Conservation (phyloP, 495 filamentous ascomycete species). For the Penicillium pulvis region DNA sequence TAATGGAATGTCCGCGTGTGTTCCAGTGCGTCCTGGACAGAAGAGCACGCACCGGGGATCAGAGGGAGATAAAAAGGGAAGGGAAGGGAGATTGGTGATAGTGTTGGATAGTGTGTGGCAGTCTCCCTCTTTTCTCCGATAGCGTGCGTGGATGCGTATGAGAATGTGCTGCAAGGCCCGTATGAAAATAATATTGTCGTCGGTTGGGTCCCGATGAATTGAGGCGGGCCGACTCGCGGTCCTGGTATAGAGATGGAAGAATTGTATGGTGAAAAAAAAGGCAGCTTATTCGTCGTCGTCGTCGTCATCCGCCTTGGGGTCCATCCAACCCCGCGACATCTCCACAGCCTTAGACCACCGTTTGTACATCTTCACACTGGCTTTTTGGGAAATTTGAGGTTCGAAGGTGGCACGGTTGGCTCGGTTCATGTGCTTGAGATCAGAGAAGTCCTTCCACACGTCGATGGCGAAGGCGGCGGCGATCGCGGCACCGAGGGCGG, state of each 20-base stretch:
- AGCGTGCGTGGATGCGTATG: conserved; percentile 4
- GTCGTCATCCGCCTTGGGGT: conserved; percentile 44
- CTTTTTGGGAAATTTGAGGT: conserved; percentile 61
- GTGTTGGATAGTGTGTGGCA: background rate
- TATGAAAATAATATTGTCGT: conserved; percentile 7
- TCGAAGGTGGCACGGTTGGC: conserved; percentile 73
- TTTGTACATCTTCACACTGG: conserved; percentile 69
- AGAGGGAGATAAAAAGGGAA: conserved; percentile 1
- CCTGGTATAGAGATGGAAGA: conserved; percentile 9
- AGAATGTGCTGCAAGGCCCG: conserved; percentile 2
- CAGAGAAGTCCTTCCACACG: conserved; percentile 78
- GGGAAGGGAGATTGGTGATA: background rate
- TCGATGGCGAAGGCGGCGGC: conserved; percentile 86
- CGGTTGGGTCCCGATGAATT: background rate
- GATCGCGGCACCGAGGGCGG: conserved; percentile 90
- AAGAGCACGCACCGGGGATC: background rate
- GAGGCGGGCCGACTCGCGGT: conserved; percentile 14
- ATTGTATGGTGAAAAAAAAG: conserved; percentile 1
- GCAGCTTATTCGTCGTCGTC: conserved; percentile 30
- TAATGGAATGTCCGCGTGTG: conserved; percentile 19
- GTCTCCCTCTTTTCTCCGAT: conserved; percentile 9
- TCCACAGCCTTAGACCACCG: conserved; percentile 87
- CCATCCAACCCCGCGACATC: conserved; percentile 85
- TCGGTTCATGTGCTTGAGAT: conserved; percentile 77
- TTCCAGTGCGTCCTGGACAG: conserved; percentile 15